Conservation (phyloP, 2,329 filamentous ascomycete genomes). For the Neofusicoccum sp. region DNA sequence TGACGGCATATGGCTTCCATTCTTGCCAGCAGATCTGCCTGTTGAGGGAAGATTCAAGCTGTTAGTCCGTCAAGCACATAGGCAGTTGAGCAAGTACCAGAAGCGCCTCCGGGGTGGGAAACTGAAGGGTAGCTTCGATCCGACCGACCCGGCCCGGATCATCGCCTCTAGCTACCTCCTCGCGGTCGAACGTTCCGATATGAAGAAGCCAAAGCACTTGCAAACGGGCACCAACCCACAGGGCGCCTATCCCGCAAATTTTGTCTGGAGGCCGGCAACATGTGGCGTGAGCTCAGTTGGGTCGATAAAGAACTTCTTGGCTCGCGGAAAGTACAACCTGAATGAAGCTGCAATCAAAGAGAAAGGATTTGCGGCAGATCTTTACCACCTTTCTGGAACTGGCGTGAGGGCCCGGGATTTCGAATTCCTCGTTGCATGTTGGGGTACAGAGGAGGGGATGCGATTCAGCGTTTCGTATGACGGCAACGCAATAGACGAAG, state of each 20-base stretch:
- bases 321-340: constrained; percentile 7
- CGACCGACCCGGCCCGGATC: constrained; percentile 39
- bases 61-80: constrained; percentile 41
- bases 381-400: constrained; percentile 19
- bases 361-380: constrained; percentile 40
- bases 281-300: constrained; percentile 48
- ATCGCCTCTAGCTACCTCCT: constrained; percentile 45
- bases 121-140: constrained; percentile 29
- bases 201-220: constrained; percentile 33
- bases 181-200: constrained; percentile 39
- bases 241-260: constrained; percentile 33
- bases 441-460: constrained; percentile 37
- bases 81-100: constrained; percentile 45
- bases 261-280: constrained; percentile 37
- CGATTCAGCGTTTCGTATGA: constrained; percentile 44
- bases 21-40: constrained; percentile 35
- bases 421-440: constrained; percentile 47
- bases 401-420: constrained; percentile 45
- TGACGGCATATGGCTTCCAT: constrained; percentile 47
- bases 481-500: constrained; percentile 35
- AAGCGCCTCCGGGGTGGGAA: constrained; percentile 33
- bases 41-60: constrained; percentile 40
- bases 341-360: constrained; percentile 35
- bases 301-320: background rate
- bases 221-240: constrained; percentile 29